phyloP scores from a whole-genome alignment of 768 basidiomycete species.

The Tremella yokohamensis region DNA sequence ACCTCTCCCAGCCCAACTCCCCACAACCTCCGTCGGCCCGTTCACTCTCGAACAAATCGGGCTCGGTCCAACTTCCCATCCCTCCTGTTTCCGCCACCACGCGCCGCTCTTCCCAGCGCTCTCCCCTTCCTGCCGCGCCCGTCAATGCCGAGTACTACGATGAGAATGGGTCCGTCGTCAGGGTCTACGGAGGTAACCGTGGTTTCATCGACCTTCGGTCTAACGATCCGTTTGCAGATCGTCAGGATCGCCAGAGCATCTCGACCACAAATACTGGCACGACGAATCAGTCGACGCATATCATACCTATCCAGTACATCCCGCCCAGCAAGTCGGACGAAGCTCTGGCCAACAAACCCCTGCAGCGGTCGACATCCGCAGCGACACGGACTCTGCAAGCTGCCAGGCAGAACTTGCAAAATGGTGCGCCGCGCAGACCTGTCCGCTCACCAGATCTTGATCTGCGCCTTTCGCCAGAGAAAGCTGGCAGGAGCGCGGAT shows the following conservation, averaged over 20 bases:
- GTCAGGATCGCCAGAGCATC: slow-evolving; percentile 41
- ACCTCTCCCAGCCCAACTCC: slow-evolving; percentile 40
- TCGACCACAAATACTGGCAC: slow-evolving; percentile 27
- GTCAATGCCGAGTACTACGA: slow-evolving; percentile 36
- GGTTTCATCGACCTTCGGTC: slow-evolving; percentile 27
- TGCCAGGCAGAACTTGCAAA: slow-evolving; percentile 38
- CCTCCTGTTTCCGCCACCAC: slow-evolving; percentile 20
- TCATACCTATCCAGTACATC: slow-evolving; percentile 48
- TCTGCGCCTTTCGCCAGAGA: slow-evolving; percentile 25
- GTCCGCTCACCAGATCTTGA: slow-evolving; percentile 46
- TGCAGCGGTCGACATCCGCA: slow-evolving; percentile 11
- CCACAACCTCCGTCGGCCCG: slow-evolving; percentile 29
- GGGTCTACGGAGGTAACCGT: slow-evolving; percentile 28
- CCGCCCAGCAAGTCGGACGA: slow-evolving; percentile 32
- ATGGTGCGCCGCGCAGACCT: slow-evolving; percentile 35
- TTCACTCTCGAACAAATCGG: slow-evolving; percentile 13
- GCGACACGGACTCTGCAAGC: slow-evolving; percentile 41
- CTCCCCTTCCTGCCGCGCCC: slow-evolving; percentile 32
- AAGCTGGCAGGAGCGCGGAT: slow-evolving; percentile 1
- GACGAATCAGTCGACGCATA: slow-evolving; percentile 31
- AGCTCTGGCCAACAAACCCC: slow-evolving; percentile 8
- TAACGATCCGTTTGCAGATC: slow-evolving; percentile 44
- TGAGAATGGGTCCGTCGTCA: slow-evolving; percentile 23
- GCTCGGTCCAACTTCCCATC: slow-evolving; percentile 3
- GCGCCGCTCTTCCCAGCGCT: slow-evolving; percentile 13